Evolutionary conservation across 208 protist genomes (phyloP).

Genomic region (Acanthamoeba divionensis): DNA sequence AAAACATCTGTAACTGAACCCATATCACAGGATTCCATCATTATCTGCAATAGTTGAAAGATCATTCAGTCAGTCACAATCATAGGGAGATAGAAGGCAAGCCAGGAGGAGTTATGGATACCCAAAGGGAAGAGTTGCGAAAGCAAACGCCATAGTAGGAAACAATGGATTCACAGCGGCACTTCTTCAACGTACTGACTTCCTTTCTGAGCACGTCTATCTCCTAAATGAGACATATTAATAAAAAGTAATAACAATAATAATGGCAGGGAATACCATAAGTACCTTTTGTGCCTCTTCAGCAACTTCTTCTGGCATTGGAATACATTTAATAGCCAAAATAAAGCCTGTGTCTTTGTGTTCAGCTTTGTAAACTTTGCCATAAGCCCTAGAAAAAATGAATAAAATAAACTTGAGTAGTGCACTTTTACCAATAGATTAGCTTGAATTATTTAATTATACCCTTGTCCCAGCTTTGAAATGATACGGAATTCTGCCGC

Average conservation of each 20-base stretch:
- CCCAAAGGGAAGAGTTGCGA: slow-evolving; percentile 31
- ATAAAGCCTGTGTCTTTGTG: slow-evolving; percentile 46
- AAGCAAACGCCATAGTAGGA: slow-evolving; percentile 53
- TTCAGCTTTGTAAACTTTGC: slow-evolving; percentile 54
- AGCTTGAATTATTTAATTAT: too few relatives aligned
- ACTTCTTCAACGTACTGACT: slow-evolving; percentile 10
- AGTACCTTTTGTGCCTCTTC: neutral
- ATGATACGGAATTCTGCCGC: slow-evolving; percentile 23
- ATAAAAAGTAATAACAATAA: neutral
- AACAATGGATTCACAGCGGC: neutral
- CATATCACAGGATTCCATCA: slow-evolving; percentile 55
- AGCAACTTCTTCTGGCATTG: neutral
- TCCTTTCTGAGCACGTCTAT: slow-evolving; percentile 51
- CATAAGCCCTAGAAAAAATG: neutral
- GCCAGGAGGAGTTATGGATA: neutral
- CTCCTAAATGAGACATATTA: neutral
- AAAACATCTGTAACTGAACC: slow-evolving; percentile 29
- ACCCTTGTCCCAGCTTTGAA: slow-evolving; percentile 41
- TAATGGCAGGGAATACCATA: too few relatives aligned
- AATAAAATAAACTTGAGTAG: neutral
- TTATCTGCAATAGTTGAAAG: slow-evolving; percentile 8
- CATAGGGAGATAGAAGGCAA: neutral
- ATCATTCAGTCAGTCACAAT: too few relatives aligned
- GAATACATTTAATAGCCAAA: slow-evolving; percentile 45
- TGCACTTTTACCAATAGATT: too few relatives aligned